phyloP scores from a whole-genome alignment of 2,329 filamentous ascomycete genomes.

The Claviceps purpurea region DNA sequence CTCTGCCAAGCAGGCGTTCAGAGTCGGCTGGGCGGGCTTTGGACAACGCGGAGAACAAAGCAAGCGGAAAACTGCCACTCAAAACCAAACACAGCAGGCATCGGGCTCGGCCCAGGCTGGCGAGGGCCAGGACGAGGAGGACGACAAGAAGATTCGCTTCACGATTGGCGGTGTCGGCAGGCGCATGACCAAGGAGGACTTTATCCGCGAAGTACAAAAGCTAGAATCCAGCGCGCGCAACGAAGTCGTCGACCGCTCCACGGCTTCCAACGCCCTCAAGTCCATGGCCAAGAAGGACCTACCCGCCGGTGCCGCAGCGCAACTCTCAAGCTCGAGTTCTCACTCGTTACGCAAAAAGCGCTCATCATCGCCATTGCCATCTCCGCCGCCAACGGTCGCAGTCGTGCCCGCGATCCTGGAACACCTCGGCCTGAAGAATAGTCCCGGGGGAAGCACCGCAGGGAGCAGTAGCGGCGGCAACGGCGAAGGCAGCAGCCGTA shows the following conservation, averaged over 20 bases:
- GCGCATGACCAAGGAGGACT: slow-evolving; percentile 69
- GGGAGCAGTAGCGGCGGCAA: slow-evolving; percentile 7
- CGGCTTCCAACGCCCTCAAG: slow-evolving; percentile 34
- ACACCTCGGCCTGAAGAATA: slow-evolving; percentile 2
- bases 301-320: not conserved
- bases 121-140: slow-evolving; percentile 22
- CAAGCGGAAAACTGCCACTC: slow-evolving; percentile 26
- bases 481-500: slow-evolving; percentile 10
- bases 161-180: slow-evolving; percentile 60
- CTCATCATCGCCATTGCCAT: not conserved
- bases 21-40: slow-evolving; percentile 40
- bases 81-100: slow-evolving; percentile 22
- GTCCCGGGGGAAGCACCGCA: not conserved
- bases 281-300: slow-evolving; percentile 31
- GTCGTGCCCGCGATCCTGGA: slow-evolving; percentile 11
- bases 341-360: not conserved
- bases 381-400: not conserved
- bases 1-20: slow-evolving; percentile 24
- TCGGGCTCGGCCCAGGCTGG: not conserved
- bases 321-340: not conserved
- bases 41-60: slow-evolving; percentile 19
- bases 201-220: slow-evolving; percentile 59
- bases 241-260: slow-evolving; percentile 39
- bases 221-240: slow-evolving; percentile 53
- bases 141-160: slow-evolving; percentile 62